Conservation (phyloP, 2,329 filamentous ascomycete genomes). For the Leptographium wingfieldii region DNA sequence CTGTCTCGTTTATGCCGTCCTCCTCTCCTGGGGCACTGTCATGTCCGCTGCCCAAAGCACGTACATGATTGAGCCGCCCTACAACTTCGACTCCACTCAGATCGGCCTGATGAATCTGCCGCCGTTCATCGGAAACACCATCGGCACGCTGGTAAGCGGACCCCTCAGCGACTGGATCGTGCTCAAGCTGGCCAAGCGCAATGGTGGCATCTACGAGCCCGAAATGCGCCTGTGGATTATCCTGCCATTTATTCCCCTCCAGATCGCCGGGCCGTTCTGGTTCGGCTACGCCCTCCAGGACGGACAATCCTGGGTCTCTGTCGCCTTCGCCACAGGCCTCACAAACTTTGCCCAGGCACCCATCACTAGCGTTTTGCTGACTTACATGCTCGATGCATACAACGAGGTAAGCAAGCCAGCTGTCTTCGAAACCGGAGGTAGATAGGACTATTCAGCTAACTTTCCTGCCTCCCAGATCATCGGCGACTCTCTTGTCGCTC, state of each 20-base stretch:
- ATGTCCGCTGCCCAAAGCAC: slow-evolving; percentile 5
- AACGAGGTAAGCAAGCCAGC: neutral
- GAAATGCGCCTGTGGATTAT: slow-evolving; percentile 7
- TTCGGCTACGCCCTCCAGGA: slow-evolving; percentile 3
- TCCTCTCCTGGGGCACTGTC: slow-evolving; percentile 3
- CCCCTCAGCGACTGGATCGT: slow-evolving; percentile 6
- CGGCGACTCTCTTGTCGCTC: slow-evolving; percentile 4
- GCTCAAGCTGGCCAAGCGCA: slow-evolving; percentile 3
- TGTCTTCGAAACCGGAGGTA: neutral
- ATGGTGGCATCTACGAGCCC: slow-evolving; percentile 3
- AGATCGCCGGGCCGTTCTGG: slow-evolving; percentile 4
- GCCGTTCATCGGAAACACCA: slow-evolving; percentile 5
- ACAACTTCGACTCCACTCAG: slow-evolving; percentile 4
- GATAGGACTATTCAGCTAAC: neutral
- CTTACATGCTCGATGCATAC: slow-evolving; percentile 6
- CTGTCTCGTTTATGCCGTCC: slow-evolving; percentile 6
- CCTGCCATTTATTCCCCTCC: slow-evolving; percentile 4
- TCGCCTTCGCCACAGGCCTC: slow-evolving; percentile 2
- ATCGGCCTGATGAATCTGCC: slow-evolving; percentile 6
- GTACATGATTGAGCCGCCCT: slow-evolving; percentile 4
- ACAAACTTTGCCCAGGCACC: slow-evolving; percentile 3
- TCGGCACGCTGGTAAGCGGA: slow-evolving; percentile 1
- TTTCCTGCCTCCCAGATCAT: neutral
- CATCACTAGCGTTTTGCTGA: neutral
- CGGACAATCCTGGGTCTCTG: slow-evolving; percentile 1